A percentile compares a stretch with the other conserved stretches of the same genome.
Conservation (phyloP, 2,329 filamentous ascomycete genomes). For the Sclerotinia sclerotiorum region DNA sequence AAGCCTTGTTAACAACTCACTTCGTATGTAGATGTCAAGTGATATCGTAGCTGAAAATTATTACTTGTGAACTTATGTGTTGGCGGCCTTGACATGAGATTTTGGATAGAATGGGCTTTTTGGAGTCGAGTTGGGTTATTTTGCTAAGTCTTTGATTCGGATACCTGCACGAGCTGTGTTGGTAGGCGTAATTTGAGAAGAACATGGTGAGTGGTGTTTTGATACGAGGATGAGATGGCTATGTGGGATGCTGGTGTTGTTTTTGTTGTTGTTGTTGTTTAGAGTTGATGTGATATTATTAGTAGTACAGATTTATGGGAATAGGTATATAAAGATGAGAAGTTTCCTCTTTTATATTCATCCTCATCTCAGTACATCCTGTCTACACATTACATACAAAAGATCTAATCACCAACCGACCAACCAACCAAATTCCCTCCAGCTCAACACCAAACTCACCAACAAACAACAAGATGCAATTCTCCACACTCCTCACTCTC, state of each 20-base stretch:
- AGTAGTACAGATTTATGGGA: neutral
- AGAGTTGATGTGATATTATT: neutral
- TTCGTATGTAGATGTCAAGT: conserved; percentile 12
- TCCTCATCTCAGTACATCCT: conserved; percentile 4
- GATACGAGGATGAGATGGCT: neutral
- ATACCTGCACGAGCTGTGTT: neutral
- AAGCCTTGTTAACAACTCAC: neutral
- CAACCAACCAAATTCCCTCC: neutral
- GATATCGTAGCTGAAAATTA: neutral
- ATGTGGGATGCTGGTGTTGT: neutral
- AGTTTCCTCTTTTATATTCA: neutral
- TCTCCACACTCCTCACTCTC: conserved; percentile 28
- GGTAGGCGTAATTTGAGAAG: neutral
- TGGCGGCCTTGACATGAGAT: neutral
- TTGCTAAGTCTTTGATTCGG: neutral
- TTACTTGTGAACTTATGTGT: neutral
- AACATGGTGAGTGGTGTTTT: neutral
- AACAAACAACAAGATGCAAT: conserved; percentile 29
- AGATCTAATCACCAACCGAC: neutral
- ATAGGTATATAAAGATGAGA: neutral
- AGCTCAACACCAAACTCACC: neutral
- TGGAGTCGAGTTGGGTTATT: neutral
- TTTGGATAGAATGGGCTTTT: neutral
- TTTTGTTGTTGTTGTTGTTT: neutral
- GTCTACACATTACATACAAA: neutral